Base-by-base conservation (phyloP, 169 alveolate species). In the Eimeria brunetti region DNA sequence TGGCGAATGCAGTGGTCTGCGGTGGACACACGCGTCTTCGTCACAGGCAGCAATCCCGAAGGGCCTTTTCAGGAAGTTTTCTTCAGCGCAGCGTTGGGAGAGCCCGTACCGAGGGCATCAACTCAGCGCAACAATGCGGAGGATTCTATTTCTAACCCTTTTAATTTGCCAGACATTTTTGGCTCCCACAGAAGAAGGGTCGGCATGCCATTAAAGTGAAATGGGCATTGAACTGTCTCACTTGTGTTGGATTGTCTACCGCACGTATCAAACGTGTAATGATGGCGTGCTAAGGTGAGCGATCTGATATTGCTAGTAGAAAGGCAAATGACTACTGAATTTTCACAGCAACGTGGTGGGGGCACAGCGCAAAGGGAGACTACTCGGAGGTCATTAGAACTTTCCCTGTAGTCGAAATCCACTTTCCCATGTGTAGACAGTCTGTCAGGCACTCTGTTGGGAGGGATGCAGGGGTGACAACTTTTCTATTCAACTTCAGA, bases 91-190 rank as follows among this genome's bases (percentile, higher is more conserved):
- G 51, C 81, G 30, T 33, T 38, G 11, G 53, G 51, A 33, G 81
- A 38, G 53, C 81, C 51, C 9, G n/a, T 36, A 18, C 51, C 81
- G 14, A 71, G 27, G 81, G 53, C 53, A 36, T 11, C n/a, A 38
- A 16, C 30, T 1, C 81, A 71, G 53, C 53, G 38, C 53, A 38
- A 36, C 53, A 38, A 30, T 36, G 81, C 53, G 30, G 53, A 71
- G 20, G 81, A 71, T 16, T n/a, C 53, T 2, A 71, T 38, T 36
- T 71, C 81, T 16, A 71, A 36, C 30, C 81, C 81, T 1, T 71
- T 71, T 53, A 71, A 4, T 71, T 71, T 71, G n/a, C 81, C 81
- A 16, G 81, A 71, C 81, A 38, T 71, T 6, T 71, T 71, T 27
- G 81, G 18, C 27, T 18, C 3, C 30, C 6, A 36, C 53, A 71